Evolutionary conservation across 495 filamentous ascomycete species (phyloP), one percentile per base, ranked within the genome.

Genomic region (Xylaria cubensis): DNA sequence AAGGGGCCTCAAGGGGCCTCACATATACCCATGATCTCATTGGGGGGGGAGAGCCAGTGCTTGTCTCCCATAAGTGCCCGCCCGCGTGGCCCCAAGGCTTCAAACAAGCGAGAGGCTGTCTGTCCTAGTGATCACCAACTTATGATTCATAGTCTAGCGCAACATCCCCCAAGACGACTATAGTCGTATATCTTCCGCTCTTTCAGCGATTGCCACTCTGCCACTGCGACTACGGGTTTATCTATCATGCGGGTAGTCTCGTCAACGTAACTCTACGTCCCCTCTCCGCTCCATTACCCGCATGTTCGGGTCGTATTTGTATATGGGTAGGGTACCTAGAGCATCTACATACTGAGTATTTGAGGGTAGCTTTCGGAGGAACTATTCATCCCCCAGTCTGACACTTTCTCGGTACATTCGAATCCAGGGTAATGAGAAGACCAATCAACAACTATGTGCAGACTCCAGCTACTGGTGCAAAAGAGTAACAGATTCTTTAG

Each of bases 81-180:
- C 69, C 69, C 69, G 69, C 69, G 69, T 71, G 46, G 69, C 50
- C 68, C 58, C 50, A 32, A 58, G 29, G 51, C 63, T 72, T 34
- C 50, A 41, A 59, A 53, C 58, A 51, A 66, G 63, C 58, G 67
- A 46, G 17, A 55, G 34, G 32, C 34, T 67, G 42, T 56, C 10
- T 41, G 19, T 55, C 68, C 53, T 6, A 24, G 41, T 67, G 48
- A 64, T 65, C 51, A 58, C 46, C 51, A 48, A 62, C 34, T 34
- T 46, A 62, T 70, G 44, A 63, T 53, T 53, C 44, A 36, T 46
- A 19, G 21, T 69, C 55, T 59, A 32, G 10, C 32, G 21, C 24
- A 8, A 29, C 67, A 55, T 19, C 46, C 55, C 50, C 48, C 36
- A 34, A 53, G 17, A 19, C 21, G 21, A 64, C 50, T 56, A 53